Evolutionary conservation across 345 rosid genomes (phyloP), one percentile per base, ranked within the genome.

Genomic region (Nephelium lappaceum): DNA sequence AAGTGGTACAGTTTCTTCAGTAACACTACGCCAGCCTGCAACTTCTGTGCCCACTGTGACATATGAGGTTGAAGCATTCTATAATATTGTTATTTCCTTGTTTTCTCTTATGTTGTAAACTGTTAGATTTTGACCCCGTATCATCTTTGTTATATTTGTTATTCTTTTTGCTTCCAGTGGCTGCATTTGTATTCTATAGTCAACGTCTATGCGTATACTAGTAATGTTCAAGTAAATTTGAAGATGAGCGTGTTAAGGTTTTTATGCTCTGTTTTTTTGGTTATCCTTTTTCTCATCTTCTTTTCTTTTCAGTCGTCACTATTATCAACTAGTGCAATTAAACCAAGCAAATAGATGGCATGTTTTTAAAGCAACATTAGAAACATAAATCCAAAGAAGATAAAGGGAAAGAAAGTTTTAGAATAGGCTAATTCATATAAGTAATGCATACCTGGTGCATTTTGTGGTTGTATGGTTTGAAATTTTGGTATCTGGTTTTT

Each of bases 1-100:
- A 76, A 84, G 90, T 41, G 99, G 99, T 76, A 78, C 98, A 57
- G 89, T 94, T 77, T 94, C 99, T 68, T 89, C 90, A 58, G 98
- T 94, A 71, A 93, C 98, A 27, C 86, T 94, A 11, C 91, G 91
- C 23, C 93, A 91, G 84, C 93, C 99, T 5, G 93, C 94, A 71
- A 83, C 98, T 67, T 78, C 92, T 6, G 86, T 72, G 31, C 91
- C 91, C 69, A 81, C 87, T 62, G 69, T 87, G 58, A 90, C 93
- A 60, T 94, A 79, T 55, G 96, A 97, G 98, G 99, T 97, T 85
- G 80, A 81, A 76, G 79, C 81, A 80, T 62, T 84, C 72, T 31
- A 31, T 57, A 4, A 3, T 8, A 18, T 71, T 63, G 53, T 78
- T 53, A 19, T 61, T 27, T 69, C 49, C 15, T 42, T 74, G 25